Evolutionary conservation across 768 basidiomycete species (phyloP).

Genomic region (Mycena sanguinolenta): DNA sequence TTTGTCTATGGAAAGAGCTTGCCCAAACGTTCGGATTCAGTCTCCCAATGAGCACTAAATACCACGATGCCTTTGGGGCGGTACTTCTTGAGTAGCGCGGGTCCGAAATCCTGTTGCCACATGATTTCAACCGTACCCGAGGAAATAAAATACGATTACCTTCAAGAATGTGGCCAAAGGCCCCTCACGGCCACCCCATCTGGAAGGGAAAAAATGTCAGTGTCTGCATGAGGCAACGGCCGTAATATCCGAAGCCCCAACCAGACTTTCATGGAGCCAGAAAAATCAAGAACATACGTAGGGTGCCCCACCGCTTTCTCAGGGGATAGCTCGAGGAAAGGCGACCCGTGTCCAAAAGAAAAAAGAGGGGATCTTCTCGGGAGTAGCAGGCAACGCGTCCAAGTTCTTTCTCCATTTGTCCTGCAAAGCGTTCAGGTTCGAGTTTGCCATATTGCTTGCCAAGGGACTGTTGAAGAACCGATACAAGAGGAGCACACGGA

Average conservation of each 20-base stretch:
- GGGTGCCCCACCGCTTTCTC: slow-evolving; percentile 33
- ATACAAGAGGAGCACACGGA: not conserved
- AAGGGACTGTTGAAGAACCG: too few relatives aligned
- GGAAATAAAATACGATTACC: slow-evolving; percentile 41
- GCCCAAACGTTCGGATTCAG: too few relatives aligned
- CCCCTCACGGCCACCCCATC: slow-evolving; percentile 60
- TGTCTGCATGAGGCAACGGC: too few relatives aligned
- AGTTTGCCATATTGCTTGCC: slow-evolving; percentile 15
- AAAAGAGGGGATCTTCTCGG: slow-evolving; percentile 76
- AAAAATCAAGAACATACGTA: slow-evolving; percentile 35
- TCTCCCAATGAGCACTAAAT: too few relatives aligned
- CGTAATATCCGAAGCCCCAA: not conserved
- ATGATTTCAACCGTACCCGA: not conserved
- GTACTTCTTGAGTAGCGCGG: slow-evolving; percentile 75
- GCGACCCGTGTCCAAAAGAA: slow-evolving; percentile 84
- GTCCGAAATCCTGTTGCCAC: slow-evolving; percentile 65
- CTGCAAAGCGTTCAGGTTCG: slow-evolving; percentile 40
- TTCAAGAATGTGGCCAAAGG: slow-evolving; percentile 70
- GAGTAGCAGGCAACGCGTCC: slow-evolving; percentile 66
- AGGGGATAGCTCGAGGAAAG: slow-evolving; percentile 59
- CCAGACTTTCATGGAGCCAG: not conserved
- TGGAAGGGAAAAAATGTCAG: not conserved
- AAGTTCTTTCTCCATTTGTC: slow-evolving; percentile 66
- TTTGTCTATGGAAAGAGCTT: too few relatives aligned
- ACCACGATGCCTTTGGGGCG: slow-evolving; percentile 79